These are phyloP conservation scores for Colletotrichum chrysophilum DNA, from an alignment of 2,329 filamentous ascomycete species.

Conservation along the genomic window DNA sequence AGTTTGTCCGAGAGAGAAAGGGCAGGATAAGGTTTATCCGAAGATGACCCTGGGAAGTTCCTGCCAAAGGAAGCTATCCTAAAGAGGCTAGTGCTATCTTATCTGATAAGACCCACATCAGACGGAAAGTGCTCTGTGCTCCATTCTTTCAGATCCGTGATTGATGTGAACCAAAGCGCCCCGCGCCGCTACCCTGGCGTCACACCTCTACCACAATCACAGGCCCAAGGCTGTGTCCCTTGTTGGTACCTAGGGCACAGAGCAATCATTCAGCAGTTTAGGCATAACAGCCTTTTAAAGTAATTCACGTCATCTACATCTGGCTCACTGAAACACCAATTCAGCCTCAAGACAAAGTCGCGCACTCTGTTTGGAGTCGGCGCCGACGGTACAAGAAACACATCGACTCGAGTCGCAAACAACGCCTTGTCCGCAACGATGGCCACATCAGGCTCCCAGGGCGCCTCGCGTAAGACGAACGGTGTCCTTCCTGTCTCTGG, in stretches of 20 bases:
- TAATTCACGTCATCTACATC: neutral
- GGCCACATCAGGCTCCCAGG: slow-evolving; percentile 12
- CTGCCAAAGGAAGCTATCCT: slow-evolving; percentile 1
- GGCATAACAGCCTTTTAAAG: neutral
- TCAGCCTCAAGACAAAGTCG: slow-evolving; percentile 8
- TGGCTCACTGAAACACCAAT: neutral
- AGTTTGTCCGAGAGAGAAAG: neutral
- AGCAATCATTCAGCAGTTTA: neutral
- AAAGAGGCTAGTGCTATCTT: neutral
- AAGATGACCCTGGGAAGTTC: neutral
- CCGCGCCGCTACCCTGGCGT: slow-evolving; percentile 2
- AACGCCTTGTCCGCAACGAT: neutral
- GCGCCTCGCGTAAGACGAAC: slow-evolving; percentile 45
- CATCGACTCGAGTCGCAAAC: neutral
- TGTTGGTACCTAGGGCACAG: neutral
- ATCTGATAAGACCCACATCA: slow-evolving; percentile 12
- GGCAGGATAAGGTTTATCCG: neutral
- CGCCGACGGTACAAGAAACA: neutral
- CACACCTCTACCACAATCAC: neutral
- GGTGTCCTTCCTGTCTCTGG: slow-evolving; percentile 58
- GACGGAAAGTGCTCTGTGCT: neutral
- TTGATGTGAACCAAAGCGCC: slow-evolving; percentile 6
- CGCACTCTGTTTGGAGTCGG: neutral
- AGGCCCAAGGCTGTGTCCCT: neutral
- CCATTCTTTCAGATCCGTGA: slow-evolving; percentile 18